Conservation (phyloP, 345 rosid species). For the Eucalyptus grandis region DNA sequence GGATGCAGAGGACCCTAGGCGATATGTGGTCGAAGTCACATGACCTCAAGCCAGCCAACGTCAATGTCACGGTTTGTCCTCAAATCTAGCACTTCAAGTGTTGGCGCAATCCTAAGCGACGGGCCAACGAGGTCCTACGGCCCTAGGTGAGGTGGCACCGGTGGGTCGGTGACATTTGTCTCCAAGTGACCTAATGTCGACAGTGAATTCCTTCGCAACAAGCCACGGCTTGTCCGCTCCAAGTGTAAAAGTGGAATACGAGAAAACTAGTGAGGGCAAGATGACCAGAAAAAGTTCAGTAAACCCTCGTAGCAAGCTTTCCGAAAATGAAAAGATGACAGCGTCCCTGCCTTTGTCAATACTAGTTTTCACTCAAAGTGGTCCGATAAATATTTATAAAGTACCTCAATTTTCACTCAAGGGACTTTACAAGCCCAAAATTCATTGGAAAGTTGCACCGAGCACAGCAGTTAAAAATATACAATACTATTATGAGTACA, state of each 20-base stretch:
- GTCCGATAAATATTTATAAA: not conserved
- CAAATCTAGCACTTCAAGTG: not conserved
- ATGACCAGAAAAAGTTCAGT: not conserved
- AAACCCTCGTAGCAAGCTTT: not conserved
- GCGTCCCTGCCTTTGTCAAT: not conserved
- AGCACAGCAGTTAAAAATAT: accelerated
- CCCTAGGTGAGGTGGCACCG: not conserved
- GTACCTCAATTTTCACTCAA: accelerated
- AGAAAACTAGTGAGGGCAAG: not conserved
- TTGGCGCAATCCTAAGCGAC: not conserved
- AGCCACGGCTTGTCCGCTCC: not conserved
- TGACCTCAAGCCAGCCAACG: not conserved
- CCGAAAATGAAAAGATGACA: not conserved
- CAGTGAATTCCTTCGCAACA: not conserved
- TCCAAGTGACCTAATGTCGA: not conserved
- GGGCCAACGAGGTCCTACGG: not conserved
- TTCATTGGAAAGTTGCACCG: not conserved
- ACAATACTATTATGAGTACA: not conserved
- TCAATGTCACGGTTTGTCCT: not conserved
- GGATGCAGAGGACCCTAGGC: not conserved
- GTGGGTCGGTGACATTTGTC: not conserved
- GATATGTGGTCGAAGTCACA: not conserved
- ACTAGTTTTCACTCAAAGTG: not conserved
- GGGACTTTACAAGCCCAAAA: not conserved
- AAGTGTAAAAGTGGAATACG: not conserved